A percentile compares a stretch with the other conserved stretches of the same genome.
Conservation (phyloP, 2,329 filamentous ascomycete genomes). For the Hymenoscyphus fraxineus region DNA sequence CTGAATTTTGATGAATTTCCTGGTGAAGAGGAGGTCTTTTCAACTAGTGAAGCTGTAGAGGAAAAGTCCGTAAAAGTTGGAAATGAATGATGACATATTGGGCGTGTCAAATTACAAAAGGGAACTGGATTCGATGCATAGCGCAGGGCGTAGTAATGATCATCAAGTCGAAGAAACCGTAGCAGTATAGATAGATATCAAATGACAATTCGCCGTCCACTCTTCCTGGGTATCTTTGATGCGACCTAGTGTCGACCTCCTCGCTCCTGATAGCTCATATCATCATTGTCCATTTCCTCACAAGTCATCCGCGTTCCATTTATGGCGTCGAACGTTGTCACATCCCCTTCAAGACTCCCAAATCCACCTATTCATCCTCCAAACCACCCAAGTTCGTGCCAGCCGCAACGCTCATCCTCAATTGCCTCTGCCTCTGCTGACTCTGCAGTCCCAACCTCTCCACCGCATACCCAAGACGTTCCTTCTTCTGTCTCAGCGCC, state of each 20-base stretch:
- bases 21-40: slow-evolving; percentile 20
- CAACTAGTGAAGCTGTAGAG: slow-evolving; percentile 8
- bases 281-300: neutral
- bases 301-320: neutral
- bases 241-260: neutral
- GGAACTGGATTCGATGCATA: slow-evolving; percentile 11
- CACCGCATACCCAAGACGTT: slow-evolving; percentile 66
- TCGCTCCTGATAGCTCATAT: neutral
- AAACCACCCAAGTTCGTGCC: slow-evolving; percentile 6
- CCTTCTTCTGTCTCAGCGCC: slow-evolving; percentile 64
- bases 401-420: slow-evolving; percentile 69
- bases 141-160: slow-evolving; percentile 7
- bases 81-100: slow-evolving; percentile 19
- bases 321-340: neutral
- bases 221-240: neutral
- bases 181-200: neutral
- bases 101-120: neutral
- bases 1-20: slow-evolving; percentile 59
- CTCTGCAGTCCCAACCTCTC: slow-evolving; percentile 65
- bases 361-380: slow-evolving; percentile 2
- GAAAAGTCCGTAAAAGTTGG: slow-evolving; percentile 17
- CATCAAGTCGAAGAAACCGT: neutral
- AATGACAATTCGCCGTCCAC: neutral
- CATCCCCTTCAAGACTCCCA: neutral
- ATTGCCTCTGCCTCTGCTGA: slow-evolving; percentile 63